Evolutionary conservation across 164 flowering plant species (phyloP), one percentile per base, ranked within the genome.

Genomic region (Aristolochia fimbriata): DNA sequence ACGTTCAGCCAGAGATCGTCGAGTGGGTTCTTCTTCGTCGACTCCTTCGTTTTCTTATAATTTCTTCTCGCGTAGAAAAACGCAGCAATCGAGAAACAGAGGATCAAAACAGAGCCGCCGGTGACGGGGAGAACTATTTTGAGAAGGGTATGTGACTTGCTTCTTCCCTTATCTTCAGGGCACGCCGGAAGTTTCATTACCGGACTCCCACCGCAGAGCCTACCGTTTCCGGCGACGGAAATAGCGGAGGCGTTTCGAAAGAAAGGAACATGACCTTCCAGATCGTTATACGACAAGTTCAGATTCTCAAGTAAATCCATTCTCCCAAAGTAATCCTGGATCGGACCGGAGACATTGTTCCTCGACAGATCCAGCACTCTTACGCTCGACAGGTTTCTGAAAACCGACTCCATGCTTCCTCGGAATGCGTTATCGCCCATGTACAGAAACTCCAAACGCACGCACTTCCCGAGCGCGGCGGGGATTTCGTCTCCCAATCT

Each of bases 231-330:
- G 27, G 21, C 15, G 19, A 62, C 10, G n/a, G 69, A 65, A 10
- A 76, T 14, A 11, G 55, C 72, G 48, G 63, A 71, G 16, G 30
- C 14, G 65, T 74, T 71, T 21, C 19, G 30, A 33, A 68, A 68
- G 4, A 59, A 43, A 22, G 71, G 67, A 9, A 68, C 67, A 3
- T 21, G 23, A 4, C 71, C 71, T 22, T 58, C 60, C 0, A 68
- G 20, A 15, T 68, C 15, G 16, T 68, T 68, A 54, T 52, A 73
- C 1, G 70, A 67, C 33, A 67, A 27, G 56, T 67, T 61, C 6
- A 61, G 25, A 3, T 55, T 2, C 0, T 20, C 4, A 0, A 59
- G 11, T 1, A 0, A 0, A 0, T 7, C 6, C 10, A 62, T 16
- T 0, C 21, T 15, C n/a, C 17, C 55, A 2, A 63, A 19, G 11